These are phyloP conservation scores for Camptophora hylomeconis DNA, from an alignment of 2,329 filamentous ascomycete species.

Conservation along the genomic window DNA sequence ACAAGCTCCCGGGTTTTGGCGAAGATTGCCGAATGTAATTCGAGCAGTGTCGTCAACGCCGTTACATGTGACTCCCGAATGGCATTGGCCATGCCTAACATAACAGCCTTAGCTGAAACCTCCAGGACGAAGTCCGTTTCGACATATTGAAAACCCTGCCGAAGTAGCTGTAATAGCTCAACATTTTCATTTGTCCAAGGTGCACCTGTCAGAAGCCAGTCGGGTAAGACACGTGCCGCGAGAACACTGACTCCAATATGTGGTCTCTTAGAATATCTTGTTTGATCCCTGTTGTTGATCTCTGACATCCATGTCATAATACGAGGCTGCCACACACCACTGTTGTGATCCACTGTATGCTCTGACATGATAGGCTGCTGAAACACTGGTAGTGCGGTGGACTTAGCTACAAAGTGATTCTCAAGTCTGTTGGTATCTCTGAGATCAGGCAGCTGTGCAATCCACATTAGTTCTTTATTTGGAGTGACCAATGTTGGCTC, in stretches of 20 bases:
- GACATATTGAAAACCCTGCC: conserved; percentile 19
- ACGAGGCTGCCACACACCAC: conserved; percentile 4
- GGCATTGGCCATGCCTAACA: conserved; percentile 28
- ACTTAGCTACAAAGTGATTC: conserved; percentile 2
- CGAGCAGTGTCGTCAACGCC: conserved; percentile 25
- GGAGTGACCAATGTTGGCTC: background rate
- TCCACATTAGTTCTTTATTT: conserved; percentile 11
- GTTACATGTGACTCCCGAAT: conserved; percentile 21
- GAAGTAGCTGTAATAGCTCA: conserved; percentile 25
- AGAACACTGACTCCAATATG: conserved; percentile 15
- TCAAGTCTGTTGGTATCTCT: conserved; percentile 1
- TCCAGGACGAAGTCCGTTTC: conserved; percentile 10
- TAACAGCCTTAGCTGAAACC: conserved; percentile 22
- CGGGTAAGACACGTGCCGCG: conserved; percentile 21
- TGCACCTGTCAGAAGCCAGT: conserved; percentile 21
- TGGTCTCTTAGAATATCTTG: too few relatives aligned
- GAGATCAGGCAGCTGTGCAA: conserved; percentile 1
- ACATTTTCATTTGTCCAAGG: conserved; percentile 20
- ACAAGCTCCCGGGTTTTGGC: conserved; percentile 10
- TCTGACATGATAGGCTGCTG: conserved; percentile 1
- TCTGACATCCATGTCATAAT: conserved; percentile 12
- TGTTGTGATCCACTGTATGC: background rate
- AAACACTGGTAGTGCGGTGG: conserved; percentile 3
- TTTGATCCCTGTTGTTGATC: conserved; percentile 6
- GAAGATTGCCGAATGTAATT: conserved; percentile 16